Base-by-base conservation (phyloP, 805 yeast species). In the Kodamaea sagamina region DNA sequence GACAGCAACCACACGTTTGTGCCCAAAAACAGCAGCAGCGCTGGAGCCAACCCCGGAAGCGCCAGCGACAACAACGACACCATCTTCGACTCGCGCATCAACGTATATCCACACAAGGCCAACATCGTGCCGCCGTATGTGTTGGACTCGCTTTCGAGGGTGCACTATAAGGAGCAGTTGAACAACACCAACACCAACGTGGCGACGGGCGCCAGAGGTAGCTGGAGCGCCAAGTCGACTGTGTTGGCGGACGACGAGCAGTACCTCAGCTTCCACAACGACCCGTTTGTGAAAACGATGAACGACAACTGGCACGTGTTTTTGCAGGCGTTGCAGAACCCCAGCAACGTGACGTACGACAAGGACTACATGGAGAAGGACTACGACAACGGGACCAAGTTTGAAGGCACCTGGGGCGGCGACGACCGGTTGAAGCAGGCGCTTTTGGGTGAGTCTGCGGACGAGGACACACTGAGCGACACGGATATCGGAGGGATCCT, bases 331-430 rank as follows among this genome's bases (percentile, higher is more conserved):
- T 71, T 77, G 24, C 67, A 73, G 45, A 62, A 69, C 24, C 77
- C 79, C 2, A 65, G 67, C 5, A 63, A 74, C 4, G 43, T 63
- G 66, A 53, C 71, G 3, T 49, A 50, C 25, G 69, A 67, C 40
- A 53, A 12, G 19, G 18, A 25, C 12, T 29, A 29, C 34, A 4
- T 43, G 32, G 43, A 41, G n/a, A 26, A 29, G 16, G 49, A 43
- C 29, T 55, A 55, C 32, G 52, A 48, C 21, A 46, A 56, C n/a
- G 75, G 74, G 43, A 59, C 81, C 40, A 69, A 74, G 32, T 74
- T 67, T 36, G 57, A 55, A 27, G 65, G 75, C 1, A 65, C 72
- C 15, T 86, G 93, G 93, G 82, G 82, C 26, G 95, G 95, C 29
- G 87, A 76, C 44, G 77, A 77, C 43, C 62, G 89, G 46, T 66